phyloP scores from a whole-genome alignment of 768 basidiomycete genomes.

The Tephrocybe sp. region DNA sequence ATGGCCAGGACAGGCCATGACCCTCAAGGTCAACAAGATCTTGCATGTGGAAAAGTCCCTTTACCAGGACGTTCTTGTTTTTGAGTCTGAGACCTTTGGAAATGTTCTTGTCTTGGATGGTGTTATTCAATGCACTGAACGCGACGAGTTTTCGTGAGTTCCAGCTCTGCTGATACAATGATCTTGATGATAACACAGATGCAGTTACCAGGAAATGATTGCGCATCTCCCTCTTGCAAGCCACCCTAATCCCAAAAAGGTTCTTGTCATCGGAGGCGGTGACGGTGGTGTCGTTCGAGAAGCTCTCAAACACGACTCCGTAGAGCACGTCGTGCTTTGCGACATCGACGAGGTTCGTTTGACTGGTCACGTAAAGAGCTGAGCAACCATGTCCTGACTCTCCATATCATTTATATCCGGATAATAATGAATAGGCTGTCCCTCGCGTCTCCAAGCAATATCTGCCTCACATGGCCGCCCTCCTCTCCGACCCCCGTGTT shows the following conservation, averaged over 20 bases:
- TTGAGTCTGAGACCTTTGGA: constrained; percentile 94
- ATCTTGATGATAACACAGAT: background rate
- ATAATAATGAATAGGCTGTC: too few relatives aligned
- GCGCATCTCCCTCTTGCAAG: constrained; percentile 93
- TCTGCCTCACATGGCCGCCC: constrained; percentile 90
- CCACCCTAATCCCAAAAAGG: constrained; percentile 94
- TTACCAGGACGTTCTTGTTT: constrained; percentile 97
- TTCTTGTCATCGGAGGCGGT: constrained; percentile 96
- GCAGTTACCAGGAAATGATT: constrained; percentile 99
- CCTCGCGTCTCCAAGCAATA: constrained; percentile 90
- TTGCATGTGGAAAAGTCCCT: constrained; percentile 90
- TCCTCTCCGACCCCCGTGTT: constrained; percentile 79
- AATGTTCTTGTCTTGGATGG: constrained; percentile 96
- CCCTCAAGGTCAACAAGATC: constrained; percentile 92
- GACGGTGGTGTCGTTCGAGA: constrained; percentile 98
- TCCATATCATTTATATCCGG: too few relatives aligned
- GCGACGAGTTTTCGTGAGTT: constrained; percentile 96
- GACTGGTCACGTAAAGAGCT: background rate
- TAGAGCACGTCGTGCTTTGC: constrained; percentile 91
- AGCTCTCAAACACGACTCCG: constrained; percentile 89
- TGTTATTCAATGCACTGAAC: constrained; percentile 95
- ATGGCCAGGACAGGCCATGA: constrained; percentile 98
- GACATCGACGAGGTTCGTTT: constrained; percentile 89
- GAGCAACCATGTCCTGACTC: background rate
- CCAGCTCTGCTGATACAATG: background rate